A percentile compares a stretch with the other conserved stretches of the same genome.
phyloP scores from a whole-genome alignment of 169 alveolate species.

The Plasmodium gallinaceum region DNA sequence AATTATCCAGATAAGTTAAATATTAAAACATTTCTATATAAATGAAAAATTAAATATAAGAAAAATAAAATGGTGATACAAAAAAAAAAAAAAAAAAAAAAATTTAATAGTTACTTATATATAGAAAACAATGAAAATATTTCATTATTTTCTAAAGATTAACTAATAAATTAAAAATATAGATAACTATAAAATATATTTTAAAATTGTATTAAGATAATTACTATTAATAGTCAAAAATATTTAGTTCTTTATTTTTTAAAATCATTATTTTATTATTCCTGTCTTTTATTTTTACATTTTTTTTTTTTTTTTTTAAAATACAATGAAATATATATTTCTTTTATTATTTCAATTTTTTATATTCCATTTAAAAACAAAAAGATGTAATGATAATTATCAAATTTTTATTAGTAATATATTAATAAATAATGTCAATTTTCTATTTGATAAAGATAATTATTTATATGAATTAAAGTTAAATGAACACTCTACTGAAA shows the following conservation, averaged over 20 bases:
- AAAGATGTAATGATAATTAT: background rate
- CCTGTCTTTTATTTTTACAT: background rate
- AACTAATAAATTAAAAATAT: too few relatives aligned
- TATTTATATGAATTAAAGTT: slow-evolving; percentile 22
- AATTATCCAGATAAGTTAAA: too few relatives aligned
- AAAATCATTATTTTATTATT: background rate
- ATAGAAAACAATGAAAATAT: too few relatives aligned
- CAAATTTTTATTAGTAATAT: slow-evolving; percentile 40
- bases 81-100: too few relatives aligned
- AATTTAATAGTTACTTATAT: too few relatives aligned
- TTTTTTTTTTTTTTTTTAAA: background rate
- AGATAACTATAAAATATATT: too few relatives aligned
- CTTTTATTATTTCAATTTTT: background rate
- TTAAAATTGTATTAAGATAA: too few relatives aligned
- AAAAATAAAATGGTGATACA: too few relatives aligned
- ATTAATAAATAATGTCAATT: slow-evolving; percentile 17
- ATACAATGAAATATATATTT: background rate
- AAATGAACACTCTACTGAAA: slow-evolving; percentile 11
- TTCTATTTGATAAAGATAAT: slow-evolving; percentile 18
- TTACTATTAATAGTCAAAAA: background rate
- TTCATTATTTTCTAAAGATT: too few relatives aligned
- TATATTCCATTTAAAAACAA: slow-evolving; percentile 15
- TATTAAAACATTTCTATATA: too few relatives aligned
- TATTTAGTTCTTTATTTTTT: too few relatives aligned
- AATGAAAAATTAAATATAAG: too few relatives aligned